Percentiles rank a stretch among this genome's conserved stretches.
Evolutionary conservation across 2,329 filamentous ascomycete species (phyloP).

Genomic region (Dryadomyces quercus-mongolicae): DNA sequence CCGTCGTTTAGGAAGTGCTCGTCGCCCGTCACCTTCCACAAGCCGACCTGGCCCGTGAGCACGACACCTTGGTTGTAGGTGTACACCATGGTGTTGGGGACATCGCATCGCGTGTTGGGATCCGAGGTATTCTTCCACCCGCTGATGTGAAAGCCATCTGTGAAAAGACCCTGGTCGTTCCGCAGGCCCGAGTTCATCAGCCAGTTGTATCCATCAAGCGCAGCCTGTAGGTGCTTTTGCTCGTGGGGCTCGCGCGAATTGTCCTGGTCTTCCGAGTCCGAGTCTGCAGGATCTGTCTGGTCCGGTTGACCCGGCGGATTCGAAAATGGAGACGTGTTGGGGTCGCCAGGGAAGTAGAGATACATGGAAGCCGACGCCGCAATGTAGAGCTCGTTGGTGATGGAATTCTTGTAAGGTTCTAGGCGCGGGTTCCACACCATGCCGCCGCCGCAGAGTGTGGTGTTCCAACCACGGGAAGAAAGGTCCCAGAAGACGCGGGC

Average conservation of each 20-base stretch:
- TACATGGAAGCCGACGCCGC: slow-evolving; percentile 83
- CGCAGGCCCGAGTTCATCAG: slow-evolving; percentile 70
- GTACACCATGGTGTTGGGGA: slow-evolving; percentile 78
- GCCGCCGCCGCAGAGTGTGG: slow-evolving; percentile 66
- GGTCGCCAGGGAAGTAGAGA: slow-evolving; percentile 72
- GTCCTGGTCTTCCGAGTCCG: slow-evolving; percentile 3
- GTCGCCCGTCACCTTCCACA: slow-evolving; percentile 71
- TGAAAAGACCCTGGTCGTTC: slow-evolving; percentile 61
- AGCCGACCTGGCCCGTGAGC: slow-evolving; percentile 65
- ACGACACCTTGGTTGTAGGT: slow-evolving; percentile 94
- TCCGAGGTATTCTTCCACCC: slow-evolving; percentile 45
- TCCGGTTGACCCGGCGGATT: slow-evolving; percentile 9
- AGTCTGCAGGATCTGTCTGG: no score
- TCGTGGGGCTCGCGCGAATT: slow-evolving; percentile 27
- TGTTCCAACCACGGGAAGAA: slow-evolving; percentile 70
- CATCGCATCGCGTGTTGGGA: slow-evolving; percentile 63
- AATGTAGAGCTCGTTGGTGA: slow-evolving; percentile 87
- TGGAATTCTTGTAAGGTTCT: slow-evolving; percentile 84
- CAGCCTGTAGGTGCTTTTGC: slow-evolving; percentile 57
- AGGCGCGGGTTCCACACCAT: slow-evolving; percentile 70
- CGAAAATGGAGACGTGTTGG: slow-evolving; percentile 57
- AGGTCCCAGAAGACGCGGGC: slow-evolving; percentile 79
- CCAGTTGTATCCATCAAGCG: slow-evolving; percentile 72
- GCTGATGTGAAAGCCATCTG: slow-evolving; percentile 80
- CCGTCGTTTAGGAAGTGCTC: slow-evolving; percentile 63